phyloP scores from a whole-genome alignment of 192 early-diverging fungal genomes.

The Endogone sp. region DNA sequence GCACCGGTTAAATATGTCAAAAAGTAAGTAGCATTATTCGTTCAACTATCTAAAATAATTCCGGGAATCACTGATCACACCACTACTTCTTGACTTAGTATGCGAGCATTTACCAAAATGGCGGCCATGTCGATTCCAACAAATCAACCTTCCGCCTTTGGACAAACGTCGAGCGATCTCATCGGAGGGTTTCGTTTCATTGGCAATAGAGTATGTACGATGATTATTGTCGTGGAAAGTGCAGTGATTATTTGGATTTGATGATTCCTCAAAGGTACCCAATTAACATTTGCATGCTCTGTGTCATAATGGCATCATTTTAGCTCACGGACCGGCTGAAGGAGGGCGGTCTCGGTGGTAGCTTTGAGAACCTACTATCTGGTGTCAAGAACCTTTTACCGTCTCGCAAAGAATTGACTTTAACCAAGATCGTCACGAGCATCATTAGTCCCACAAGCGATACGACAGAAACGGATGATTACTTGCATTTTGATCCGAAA shows the following conservation, averaged over 20 bases:
- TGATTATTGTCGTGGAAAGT: background rate
- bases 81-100: conserved; percentile 27
- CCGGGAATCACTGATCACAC: background rate
- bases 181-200: conserved; percentile 66
- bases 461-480: conserved; percentile 69
- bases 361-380: conserved; percentile 70
- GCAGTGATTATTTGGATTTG: too few species aligned
- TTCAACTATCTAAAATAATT: background rate
- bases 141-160: conserved; percentile 37
- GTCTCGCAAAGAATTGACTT: conserved; percentile 81
- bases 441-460: conserved; percentile 70
- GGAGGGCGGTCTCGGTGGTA: conserved; percentile 64
- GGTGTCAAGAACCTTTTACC: conserved; percentile 96
- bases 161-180: conserved; percentile 40
- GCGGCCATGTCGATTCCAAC: conserved; percentile 45
- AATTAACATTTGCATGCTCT: background rate
- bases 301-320: background rate
- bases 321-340: conserved; percentile 70
- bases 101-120: conserved; percentile 59
- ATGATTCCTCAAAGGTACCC: too few species aligned
- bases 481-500: conserved; percentile 88
- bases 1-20: conserved; percentile 80
- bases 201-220: conserved; percentile 54
- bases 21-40: conserved; percentile 45
- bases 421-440: conserved; percentile 79